Evolutionary conservation across 2,329 filamentous ascomycete genomes (phyloP).

Genomic region (Bipolaris cookei): DNA sequence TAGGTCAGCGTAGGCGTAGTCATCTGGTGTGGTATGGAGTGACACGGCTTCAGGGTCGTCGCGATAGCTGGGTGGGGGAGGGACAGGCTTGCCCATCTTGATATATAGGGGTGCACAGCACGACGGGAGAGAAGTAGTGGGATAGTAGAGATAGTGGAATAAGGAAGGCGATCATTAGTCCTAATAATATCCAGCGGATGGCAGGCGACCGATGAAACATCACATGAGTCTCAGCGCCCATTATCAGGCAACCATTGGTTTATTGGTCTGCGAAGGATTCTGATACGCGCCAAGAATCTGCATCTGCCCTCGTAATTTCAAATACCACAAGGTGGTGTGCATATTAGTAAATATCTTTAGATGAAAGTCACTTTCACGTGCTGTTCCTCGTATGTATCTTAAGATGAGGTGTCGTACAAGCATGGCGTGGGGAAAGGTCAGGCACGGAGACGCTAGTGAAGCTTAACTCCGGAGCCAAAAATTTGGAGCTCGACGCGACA

Average conservation of each 20-base stretch:
- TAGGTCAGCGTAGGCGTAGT: slow-evolving; percentile 48
- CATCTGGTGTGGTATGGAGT: slow-evolving; percentile 49
- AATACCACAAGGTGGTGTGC: neutral
- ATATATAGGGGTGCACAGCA: neutral
- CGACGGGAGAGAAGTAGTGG: neutral
- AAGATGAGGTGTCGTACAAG: neutral
- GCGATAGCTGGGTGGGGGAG: slow-evolving; percentile 33
- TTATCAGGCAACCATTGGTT: slow-evolving; percentile 34
- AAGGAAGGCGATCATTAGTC: slow-evolving; percentile 7
- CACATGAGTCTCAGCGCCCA: slow-evolving; percentile 27
- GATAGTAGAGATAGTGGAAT: neutral
- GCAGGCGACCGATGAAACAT: slow-evolving; percentile 28
- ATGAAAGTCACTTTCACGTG: neutral
- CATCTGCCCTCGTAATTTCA: neutral
- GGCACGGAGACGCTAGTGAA: slow-evolving; percentile 38
- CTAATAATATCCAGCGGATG: slow-evolving; percentile 14
- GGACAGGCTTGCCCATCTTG: slow-evolving; percentile 42
- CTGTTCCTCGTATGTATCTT: neutral
- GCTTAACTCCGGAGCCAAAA: slow-evolving; percentile 37
- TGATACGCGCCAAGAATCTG: neutral
- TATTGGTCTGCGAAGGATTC: slow-evolving; percentile 15
- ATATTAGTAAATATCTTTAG: neutral
- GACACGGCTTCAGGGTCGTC: slow-evolving; percentile 50
- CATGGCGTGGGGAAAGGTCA: slow-evolving; percentile 9
- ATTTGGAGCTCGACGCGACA: slow-evolving; percentile 32